Conservation (phyloP, 2,329 filamentous ascomycete species). For the Fusarium hainanense region DNA sequence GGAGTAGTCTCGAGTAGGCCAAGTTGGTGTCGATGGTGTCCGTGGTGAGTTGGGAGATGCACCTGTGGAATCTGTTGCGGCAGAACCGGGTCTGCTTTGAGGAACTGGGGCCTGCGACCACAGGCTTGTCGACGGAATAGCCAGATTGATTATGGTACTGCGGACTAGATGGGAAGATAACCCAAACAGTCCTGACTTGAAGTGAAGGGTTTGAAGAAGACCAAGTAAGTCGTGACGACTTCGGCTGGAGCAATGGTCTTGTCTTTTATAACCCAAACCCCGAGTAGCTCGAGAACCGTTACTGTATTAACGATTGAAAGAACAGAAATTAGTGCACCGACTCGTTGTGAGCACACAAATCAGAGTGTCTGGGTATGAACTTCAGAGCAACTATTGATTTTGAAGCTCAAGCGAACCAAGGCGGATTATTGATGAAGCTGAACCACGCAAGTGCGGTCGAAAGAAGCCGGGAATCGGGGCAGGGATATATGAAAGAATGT, state of each 20-base stretch:
- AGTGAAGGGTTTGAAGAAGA: conserved; percentile 22
- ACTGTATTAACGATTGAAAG: conserved; percentile 20
- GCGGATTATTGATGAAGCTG: conserved; percentile 34
- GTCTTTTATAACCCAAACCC: conserved; percentile 9
- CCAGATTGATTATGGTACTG: conserved; percentile 48
- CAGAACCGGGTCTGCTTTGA: conserved; percentile 49
- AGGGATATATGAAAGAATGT: conserved; percentile 38
- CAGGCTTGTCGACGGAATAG: conserved; percentile 49
- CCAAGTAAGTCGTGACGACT: conserved; percentile 8
- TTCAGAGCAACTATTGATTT: background rate
- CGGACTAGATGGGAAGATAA: conserved; percentile 50
- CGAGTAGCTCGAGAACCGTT: conserved; percentile 13
- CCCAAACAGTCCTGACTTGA: conserved; percentile 51
- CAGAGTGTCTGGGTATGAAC: conserved; percentile 13
- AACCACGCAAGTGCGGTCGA: conserved; percentile 33
- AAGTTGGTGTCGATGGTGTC: conserved; percentile 51
- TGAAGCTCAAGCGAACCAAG: conserved; percentile 28
- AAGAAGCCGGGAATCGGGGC: conserved; percentile 23
- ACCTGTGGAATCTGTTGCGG: conserved; percentile 49
- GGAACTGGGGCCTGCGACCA: conserved; percentile 50
- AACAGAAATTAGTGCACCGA: conserved; percentile 28
- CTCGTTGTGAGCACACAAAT: conserved; percentile 34
- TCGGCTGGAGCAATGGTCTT: background rate
- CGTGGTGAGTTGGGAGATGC: conserved; percentile 51
- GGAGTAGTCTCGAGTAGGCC: conserved; percentile 41